Base-by-base conservation (phyloP, 305 asterid genomes). In the Stenogyne calaminthoides region DNA sequence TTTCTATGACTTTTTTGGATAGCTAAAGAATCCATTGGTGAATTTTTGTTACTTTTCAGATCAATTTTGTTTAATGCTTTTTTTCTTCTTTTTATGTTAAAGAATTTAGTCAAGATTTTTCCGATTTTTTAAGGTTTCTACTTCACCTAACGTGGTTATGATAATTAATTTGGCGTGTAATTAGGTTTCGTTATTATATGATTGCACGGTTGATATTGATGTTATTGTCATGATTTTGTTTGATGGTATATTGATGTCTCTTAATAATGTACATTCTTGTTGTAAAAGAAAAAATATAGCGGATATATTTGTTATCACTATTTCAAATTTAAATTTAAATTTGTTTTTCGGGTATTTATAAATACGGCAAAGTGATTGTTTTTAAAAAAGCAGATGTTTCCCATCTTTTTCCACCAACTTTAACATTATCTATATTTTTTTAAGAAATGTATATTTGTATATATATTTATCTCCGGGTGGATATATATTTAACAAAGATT, bases 11-110 rank as follows among this genome's bases (percentile, higher is more conserved):
- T 39, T 59, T 32, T 77, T 14, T 40, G 55, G 46, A 1, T 20
- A 20, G 56, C 18, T 9, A n/a, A 29, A 78, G 76, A 67, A 78
- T 67, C 67, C 62, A 72, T 59, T 36, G 46, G 27, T 74, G 67
- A 32, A n/a, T 27, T 52, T 27, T 9, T 10, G 34, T 15, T 22
- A 22, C 12, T 22, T 44, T 65, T 22, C 25, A 6, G 56, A 49
- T 49, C 11, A 3, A 49, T n/a, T 6, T 6, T 49, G 16, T 49
- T 49, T 16, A 46, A 49, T 15, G 56, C 9, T 6, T 11, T 20
- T 19, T 20, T 18, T 2, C 46, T 12, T 10, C 2, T 20, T 42
- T 64, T 42, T 42, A 46, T 37, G 18, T 34, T 18, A 1, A 16
- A 9, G 16, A 49, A 49, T 15, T 49, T 49, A 15, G 16, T 49